Evolutionary conservation across 106 monocot genomes (phyloP), one percentile per base, ranked within the genome.

Genomic region (Amphibolis antarctica): DNA sequence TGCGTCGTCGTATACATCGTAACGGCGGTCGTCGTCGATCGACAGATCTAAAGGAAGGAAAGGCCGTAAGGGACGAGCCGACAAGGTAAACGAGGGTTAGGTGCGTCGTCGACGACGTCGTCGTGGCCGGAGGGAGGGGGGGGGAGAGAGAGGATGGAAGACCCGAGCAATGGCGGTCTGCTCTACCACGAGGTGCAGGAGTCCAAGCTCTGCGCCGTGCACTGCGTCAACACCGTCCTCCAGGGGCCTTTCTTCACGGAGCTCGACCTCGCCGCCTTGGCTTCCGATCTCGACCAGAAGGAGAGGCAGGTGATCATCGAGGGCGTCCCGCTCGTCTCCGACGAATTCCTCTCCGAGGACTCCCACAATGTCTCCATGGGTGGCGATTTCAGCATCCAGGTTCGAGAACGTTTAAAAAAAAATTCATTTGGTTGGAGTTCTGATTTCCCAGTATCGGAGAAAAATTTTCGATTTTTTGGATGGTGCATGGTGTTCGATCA

Each of bases 111-210:
- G 36, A 4, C 36, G 36, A 4, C 36, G 36, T 36, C 36, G 36
- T 36, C 36, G 36, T 36, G 4, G 36, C 36, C 52, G 22, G 52
- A 21, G 50, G n/a, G 50, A 15, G 21, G 20, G 51, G n/a, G 15
- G 20, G 51, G 9, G 51, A 52, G 7, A 10, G 7, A 22, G 10
- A 3, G 22, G 5, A 53, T 53, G 53, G 53, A 53, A 53, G 53
- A 10, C 2, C 57, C 57, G 57, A 57, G 29, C 57, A 93, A 93
- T 71, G 92, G 88, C 44, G 92, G 92, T 28, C 56, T 93, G 45
- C 76, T 93, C 51, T 93, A 93, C 85, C 92, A 93, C 80, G 88
- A 93, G 82, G 85, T 88, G 23, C 92, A 93, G 76, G 88, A 93
- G 69, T 73, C 73, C 43, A 93, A 93, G 80, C 85, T 93, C 28